Base-by-base conservation (phyloP, 2,329 filamentous ascomycete species). In the Tolypocladium tropicale region DNA sequence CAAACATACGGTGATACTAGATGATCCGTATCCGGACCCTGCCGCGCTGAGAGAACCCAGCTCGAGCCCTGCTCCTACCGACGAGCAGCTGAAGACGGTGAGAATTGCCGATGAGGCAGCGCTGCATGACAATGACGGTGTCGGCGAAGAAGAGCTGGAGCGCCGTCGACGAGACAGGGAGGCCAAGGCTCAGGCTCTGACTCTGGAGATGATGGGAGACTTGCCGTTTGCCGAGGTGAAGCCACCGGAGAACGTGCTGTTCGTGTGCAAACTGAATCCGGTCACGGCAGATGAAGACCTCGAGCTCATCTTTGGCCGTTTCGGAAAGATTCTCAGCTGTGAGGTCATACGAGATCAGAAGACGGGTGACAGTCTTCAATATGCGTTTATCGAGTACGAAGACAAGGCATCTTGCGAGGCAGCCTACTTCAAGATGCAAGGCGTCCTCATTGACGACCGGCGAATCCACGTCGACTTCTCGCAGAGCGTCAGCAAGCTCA, bases 381-480 rank as follows among this genome's bases (percentile, higher is more conserved):
- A 99, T 68, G 91, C 94, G 1, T 99, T 99, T 64, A 95, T 99
- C 66, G 94, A 99, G 69, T 99, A 93, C 65, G 89, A 93, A 57
- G 88, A 95, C 55, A 94, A 96, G 73, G 83, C 87, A 62, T 89
- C 93, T 54, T 97, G 94, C 70, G 94, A 99, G 73, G 84, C 89
- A 54, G 94, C 94, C 3, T 99, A 96, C 67, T 94, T 95, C 76
- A 99, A 99, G 74, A 99, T 99, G 94, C 91, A 99, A 70, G 90
- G 88, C 2, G 93, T 97, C 2, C 76, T 99, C 55, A 97, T 99
- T 61, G 94, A 99, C 66, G 94, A 99, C 65, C 89, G 96, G 61
- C 86, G 94, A 46, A 99, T 99, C 60, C 94, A 99, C 67, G 94
- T 99, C 56, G 94, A 99, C 73, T 99, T 99, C 72, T 96, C 92